Evolutionary conservation across 2,329 filamentous ascomycete species (phyloP).

Genomic region (Podosphaera aphanis): DNA sequence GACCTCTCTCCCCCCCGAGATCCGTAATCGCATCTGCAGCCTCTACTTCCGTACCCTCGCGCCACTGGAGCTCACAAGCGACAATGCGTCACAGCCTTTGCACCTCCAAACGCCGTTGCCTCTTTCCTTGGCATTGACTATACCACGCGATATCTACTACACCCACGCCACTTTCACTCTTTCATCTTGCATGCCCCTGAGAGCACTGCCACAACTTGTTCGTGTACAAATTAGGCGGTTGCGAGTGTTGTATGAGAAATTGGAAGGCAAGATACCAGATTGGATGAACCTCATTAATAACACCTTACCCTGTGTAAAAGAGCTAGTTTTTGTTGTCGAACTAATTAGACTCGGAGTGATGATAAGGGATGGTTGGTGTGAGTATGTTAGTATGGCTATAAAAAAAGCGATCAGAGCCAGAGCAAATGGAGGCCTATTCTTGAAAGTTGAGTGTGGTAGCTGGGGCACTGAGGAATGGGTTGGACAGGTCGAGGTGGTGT

Average conservation of each 20-base stretch:
- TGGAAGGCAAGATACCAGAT: neutral
- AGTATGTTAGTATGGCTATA: neutral
- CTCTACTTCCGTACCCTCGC: neutral
- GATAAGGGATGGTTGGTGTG: neutral
- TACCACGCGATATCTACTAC: neutral
- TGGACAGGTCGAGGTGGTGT: neutral
- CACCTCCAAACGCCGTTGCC: neutral
- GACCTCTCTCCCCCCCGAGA: neutral
- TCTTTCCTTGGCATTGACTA: neutral
- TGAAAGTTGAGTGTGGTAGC: neutral
- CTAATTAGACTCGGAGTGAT: neutral
- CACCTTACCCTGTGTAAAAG: neutral
- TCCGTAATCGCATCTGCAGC: neutral
- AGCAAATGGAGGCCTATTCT: neutral
- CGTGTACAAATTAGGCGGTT: neutral
- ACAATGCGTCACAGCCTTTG: neutral
- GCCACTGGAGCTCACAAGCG: neutral
- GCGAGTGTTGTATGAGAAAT: neutral
- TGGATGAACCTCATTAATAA: neutral
- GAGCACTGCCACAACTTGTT: neutral
- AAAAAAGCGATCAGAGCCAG: neutral
- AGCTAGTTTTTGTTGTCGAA: neutral
- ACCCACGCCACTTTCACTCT: neutral
- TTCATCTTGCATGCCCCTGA: neutral
- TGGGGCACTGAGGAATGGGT: neutral